Evolutionary conservation across 2,329 filamentous ascomycete genomes (phyloP), one percentile per base, ranked within the genome.

Genomic region (Aspergillus latus): DNA sequence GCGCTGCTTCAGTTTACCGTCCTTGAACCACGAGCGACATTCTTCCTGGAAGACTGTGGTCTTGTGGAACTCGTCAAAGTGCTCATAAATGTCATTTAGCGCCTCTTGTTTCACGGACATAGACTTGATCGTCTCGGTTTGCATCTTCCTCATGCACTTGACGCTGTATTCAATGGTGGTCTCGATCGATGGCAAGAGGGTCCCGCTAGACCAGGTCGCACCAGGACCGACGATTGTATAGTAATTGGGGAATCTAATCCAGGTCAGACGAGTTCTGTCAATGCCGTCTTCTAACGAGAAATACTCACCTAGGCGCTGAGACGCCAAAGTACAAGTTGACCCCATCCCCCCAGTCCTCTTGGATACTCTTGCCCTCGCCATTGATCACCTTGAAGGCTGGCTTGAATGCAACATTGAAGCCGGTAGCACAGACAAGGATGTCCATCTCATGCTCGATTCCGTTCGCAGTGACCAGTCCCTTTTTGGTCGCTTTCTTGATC

Each of bases 161-260:
- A 73, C 59, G 29, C 66, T 76, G 10, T 74, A 78, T 64, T 79
- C 77, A 13, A 32, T 56, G 78, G 76, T 36, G 48, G 66, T 1
- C 15, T 43, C 76, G 37, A 74, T 76, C 28, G 44, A 47, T 69
- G 73, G 44, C 8, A 62, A 15, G 13, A 58, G 21, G 2, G 59
- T 43, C 72, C 74, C 78, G 3, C 75, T 79, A 1, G 75, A 75
- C 15, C 72, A 67, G 11, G 73, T 71, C 1, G 71, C 73, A 50
- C 67, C 62, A 21, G 64, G 64, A 5, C 63, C 64, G 13, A 71
- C 65, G 42, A 70, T 67, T 16, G 68, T 71, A 50, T 69, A 74
- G 56, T 72, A 80, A 58, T 80, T 80, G 13, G 79, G 79, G 62
- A 79, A 79, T 5, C 75, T 58, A 52, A 21, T 21, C 21, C 21